Percentiles rank a stretch among this genome's conserved stretches.
phyloP scores from a whole-genome alignment of 169 alveolate species.

The Amoebophrya sp. region DNA sequence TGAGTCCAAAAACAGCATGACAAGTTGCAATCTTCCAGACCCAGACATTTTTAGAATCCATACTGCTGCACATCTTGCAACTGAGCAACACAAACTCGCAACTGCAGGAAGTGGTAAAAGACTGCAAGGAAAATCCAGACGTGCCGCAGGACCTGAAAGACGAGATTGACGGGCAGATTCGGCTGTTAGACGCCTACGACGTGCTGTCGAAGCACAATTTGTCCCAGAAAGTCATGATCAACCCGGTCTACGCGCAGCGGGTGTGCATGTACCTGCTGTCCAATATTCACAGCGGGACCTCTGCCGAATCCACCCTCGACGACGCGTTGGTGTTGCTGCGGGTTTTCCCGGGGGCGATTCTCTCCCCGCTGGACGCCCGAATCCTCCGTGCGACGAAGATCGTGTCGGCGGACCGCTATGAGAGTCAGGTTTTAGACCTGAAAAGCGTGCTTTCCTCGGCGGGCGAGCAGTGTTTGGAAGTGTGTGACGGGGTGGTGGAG shows the following conservation, averaged over 20 bases:
- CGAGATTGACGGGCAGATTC: not conserved
- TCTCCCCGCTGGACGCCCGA: not conserved
- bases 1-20: too few species aligned
- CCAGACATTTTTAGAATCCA: too few species aligned
- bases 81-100: not conserved
- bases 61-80: not conserved
- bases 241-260: not conserved
- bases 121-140: not conserved
- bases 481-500: not conserved
- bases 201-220: not conserved
- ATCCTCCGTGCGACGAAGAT: not conserved
- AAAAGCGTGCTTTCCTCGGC: not conserved
- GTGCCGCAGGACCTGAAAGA: not conserved
- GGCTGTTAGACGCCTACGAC: not conserved
- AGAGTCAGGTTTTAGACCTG: not conserved
- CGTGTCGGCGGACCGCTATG: not conserved
- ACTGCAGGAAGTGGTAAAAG: not conserved
- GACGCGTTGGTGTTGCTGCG: not conserved
- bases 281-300: not conserved
- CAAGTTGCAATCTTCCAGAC: too few species aligned
- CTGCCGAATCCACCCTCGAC: not conserved
- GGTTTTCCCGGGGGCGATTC: not conserved
- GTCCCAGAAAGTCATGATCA: not conserved
- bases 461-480: not conserved
- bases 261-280: not conserved